Evolutionary conservation across 257 asterid species (phyloP).

Genomic region (Gentiana dahurica): DNA sequence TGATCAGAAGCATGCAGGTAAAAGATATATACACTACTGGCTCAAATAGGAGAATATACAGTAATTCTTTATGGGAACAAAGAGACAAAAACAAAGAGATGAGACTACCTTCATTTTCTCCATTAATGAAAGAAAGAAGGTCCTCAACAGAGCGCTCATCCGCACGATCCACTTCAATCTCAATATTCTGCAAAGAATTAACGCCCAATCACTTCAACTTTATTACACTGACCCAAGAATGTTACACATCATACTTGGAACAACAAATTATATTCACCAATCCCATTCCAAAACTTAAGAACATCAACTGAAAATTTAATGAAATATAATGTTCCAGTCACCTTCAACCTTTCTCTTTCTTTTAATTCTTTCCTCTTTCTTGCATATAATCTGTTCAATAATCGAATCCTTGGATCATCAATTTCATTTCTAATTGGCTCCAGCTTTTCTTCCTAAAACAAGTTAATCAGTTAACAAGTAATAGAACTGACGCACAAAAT

Average conservation of each 20-base stretch:
- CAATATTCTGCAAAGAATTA: conserved; percentile 39
- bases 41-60: background rate
- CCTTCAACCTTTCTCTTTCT: conserved; percentile 77
- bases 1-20: background rate
- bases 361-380: conserved; percentile 88
- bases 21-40: background rate
- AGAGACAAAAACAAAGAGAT: background rate
- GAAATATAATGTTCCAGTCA: conserved; percentile 21
- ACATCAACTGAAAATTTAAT: conserved; percentile 6
- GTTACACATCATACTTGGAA: too few relatives aligned
- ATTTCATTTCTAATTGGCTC: conserved; percentile 87
- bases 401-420: conserved; percentile 92
- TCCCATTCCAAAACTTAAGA: background rate
- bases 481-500: conserved; percentile 8
- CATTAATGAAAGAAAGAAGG: conserved; percentile 79
- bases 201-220: too few relatives aligned
- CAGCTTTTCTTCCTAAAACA: conserved; percentile 84
- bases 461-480: conserved; percentile 14
- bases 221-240: too few relatives aligned
- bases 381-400: conserved; percentile 79
- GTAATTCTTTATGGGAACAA: background rate
- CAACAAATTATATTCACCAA: background rate
- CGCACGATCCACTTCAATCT: conserved; percentile 68
- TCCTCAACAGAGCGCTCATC: conserved; percentile 96
- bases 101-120: conserved; percentile 51